Evolutionary conservation across 225 moss, liverwort and hornwort genomes (phyloP), one percentile per base, ranked within the genome.

Genomic region (Pseudoscleropodium purum): DNA sequence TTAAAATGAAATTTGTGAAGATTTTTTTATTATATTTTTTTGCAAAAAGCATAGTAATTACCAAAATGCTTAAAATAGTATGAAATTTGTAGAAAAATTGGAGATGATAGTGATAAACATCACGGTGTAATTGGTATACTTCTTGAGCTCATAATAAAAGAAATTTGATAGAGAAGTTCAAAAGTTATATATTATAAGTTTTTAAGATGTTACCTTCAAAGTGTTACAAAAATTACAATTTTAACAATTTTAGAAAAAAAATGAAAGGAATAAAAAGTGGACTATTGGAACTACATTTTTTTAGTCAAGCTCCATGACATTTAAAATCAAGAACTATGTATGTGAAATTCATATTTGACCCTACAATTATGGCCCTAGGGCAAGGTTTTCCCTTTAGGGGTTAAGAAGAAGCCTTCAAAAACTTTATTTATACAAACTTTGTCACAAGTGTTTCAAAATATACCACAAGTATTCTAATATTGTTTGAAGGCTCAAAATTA

Each of bases 321-420:
- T 70, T 24, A 13, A 70, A 39, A 68, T 25, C 10, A 19, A 67
- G 10, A 67, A 67, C 36, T 19, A 6, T 27, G 29, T 62, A 27
- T 67, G 67, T 67, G 3, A 67, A 67, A 11, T 37, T 67, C 6
- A 69, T 12, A 6, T 23, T 70, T 39, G 70, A 8, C 8, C 25
- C 24, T 66, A n/a, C 7, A 39, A 39, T 7, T 24, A n/a, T 70
- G 24, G 0, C 13, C 5, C 1, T 70, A 25, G 8, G 25, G 25
- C 2, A 39, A 4, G 14, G 14, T 39, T 70, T 12, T 6, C 2
- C 6, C 12, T 13, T 7, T 3, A 5, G 5, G 4, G 5, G 5
- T 26, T 43, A 9, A 27, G 5, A 9, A 15, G 7, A 30, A 29
- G 29, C 14, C 29, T 30, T 30, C 63, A 29, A 63, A 29, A 63